These are phyloP conservation scores for Chrysophaeum taylorii DNA, from an alignment of 352 stramenopile genomes.

Conservation along the genomic window DNA sequence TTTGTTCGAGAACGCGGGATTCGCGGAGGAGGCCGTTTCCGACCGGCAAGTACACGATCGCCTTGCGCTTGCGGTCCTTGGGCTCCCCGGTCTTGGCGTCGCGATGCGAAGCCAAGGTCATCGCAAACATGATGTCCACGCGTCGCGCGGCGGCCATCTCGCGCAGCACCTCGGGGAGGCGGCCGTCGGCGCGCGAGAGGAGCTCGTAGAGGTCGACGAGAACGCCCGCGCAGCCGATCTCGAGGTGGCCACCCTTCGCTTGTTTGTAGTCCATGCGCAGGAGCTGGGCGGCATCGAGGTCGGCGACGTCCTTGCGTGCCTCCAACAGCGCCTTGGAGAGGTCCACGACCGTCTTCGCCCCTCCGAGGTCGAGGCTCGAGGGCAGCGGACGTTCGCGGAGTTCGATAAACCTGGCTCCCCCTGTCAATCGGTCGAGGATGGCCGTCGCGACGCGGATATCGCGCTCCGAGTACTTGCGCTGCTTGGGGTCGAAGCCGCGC, in stretches of 20 bases:
- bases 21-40: too few species aligned
- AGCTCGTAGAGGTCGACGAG: neutral
- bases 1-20: neutral
- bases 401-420: neutral
- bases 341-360: neutral
- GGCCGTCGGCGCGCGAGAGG: neutral
- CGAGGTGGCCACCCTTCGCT: neutral
- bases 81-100: neutral
- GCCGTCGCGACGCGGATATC: neutral
- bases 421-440: neutral
- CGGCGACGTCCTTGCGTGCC: neutral
- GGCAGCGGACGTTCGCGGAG: neutral
- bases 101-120: neutral
- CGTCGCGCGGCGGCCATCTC: neutral
- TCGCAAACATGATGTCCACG: neutral
- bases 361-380: neutral
- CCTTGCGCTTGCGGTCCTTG: too few species aligned
- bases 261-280: constrained; percentile 6
- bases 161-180: neutral
- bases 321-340: neutral
- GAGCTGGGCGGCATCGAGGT: neutral
- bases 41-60: neutral
- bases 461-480: neutral
- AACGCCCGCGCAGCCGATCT: neutral
- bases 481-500: neutral